A percentile compares a stretch with the other conserved stretches of the same genome.
Evolutionary conservation across 768 basidiomycete species (phyloP).

Genomic region (Amyloporia xantha): DNA sequence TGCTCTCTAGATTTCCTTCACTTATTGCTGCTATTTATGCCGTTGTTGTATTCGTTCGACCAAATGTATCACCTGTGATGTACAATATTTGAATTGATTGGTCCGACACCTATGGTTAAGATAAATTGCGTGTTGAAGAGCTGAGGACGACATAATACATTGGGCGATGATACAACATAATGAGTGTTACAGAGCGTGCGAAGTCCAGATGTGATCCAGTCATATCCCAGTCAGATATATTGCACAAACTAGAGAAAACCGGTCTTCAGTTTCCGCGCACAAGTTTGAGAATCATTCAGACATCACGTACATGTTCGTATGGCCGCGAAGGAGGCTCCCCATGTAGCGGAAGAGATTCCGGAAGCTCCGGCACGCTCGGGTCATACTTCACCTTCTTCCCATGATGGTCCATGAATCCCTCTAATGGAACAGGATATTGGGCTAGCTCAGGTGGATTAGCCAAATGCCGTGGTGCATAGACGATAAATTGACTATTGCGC

Average conservation of each 20-base stretch:
- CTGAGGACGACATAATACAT: neutral
- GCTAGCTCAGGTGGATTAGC: conserved; percentile 57
- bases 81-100: neutral
- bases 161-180: neutral
- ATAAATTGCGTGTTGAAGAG: no score
- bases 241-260: conserved; percentile 11
- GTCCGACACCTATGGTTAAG: no score
- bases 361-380: conserved; percentile 46
- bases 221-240: conserved; percentile 6
- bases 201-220: no score
- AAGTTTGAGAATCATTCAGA: neutral
- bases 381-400: conserved; percentile 38
- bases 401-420: conserved; percentile 51
- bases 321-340: conserved; percentile 49
- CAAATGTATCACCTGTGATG: neutral
- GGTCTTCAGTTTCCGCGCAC: neutral
- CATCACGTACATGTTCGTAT: conserved; percentile 43
- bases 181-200: neutral
- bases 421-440: conserved; percentile 48
- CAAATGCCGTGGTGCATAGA: conserved; percentile 53
- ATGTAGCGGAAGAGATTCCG: conserved; percentile 51
- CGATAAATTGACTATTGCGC: conserved; percentile 38
- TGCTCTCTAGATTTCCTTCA: neutral
- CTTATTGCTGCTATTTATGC: neutral
- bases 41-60: neutral